Percentiles rank a stretch among this genome's conserved stretches.
Conservation (phyloP, 1,139 yeast genomes). For the Sugiyamaella novakii region DNA sequence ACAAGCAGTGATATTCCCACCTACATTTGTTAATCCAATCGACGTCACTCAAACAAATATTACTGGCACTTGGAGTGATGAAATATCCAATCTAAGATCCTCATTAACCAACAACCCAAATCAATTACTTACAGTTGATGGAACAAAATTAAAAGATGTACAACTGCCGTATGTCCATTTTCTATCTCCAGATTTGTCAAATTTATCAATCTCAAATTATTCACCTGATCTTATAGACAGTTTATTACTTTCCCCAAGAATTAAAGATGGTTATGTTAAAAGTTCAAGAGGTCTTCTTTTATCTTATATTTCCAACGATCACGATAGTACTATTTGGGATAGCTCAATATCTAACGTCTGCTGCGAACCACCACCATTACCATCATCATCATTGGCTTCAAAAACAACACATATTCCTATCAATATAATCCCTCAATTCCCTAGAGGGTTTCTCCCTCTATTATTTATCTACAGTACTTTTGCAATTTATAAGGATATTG, state of each 20-base stretch:
- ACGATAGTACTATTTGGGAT: constrained; percentile 24
- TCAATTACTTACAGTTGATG: not conserved
- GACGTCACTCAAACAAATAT: constrained; percentile 20
- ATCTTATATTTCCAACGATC: constrained; percentile 27
- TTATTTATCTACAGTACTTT: constrained; percentile 40
- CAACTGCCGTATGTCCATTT: constrained; percentile 22
- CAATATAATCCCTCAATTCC: constrained; percentile 27
- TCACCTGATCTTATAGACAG: constrained; percentile 4
- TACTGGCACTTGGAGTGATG: constrained; percentile 2
- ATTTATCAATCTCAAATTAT: constrained; percentile 1
- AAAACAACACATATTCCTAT: not conserved
- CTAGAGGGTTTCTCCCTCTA: constrained; percentile 22
- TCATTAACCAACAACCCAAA: not conserved
- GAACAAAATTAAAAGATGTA: not conserved
- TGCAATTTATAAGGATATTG: constrained; percentile 45
- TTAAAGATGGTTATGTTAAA: constrained; percentile 5
- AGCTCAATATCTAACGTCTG: constrained; percentile 17
- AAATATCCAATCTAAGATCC: not conserved
- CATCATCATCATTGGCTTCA: not conserved
- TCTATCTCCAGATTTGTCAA: constrained; percentile 14
- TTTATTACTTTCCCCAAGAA: constrained; percentile 12
- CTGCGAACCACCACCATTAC: not conserved
- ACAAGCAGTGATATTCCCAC: constrained; percentile 43
- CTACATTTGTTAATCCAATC: constrained; percentile 27
- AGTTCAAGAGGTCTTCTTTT: constrained; percentile 29